Evolutionary conservation across 73 alveolate species (phyloP), one percentile per base, ranked within the genome.

Genomic region (Stentor roeselii): DNA sequence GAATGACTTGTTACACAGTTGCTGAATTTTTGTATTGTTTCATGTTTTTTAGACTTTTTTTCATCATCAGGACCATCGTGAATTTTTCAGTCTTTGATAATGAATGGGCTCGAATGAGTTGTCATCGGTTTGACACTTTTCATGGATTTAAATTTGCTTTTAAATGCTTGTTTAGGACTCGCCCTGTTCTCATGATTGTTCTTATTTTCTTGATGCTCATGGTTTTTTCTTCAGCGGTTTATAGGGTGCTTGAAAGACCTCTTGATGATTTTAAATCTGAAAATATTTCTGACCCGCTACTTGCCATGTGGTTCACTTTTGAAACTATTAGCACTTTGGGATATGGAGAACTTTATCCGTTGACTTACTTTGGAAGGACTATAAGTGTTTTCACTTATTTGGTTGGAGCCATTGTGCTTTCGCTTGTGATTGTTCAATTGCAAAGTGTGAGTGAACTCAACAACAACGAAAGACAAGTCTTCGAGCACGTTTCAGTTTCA

Each of bases 321-420:
- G 80, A 21, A 21, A 32, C 80, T 30, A 67, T 67, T 15, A 21
- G 41, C 34, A 67, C 41, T 30, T 36, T 34, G 14, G 80, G 80
- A 2, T 67, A 67, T 67, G 80, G 80, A 40, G 80, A 67, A 27
- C 21, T 67, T 67, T 67, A 67, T 67, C 80, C 80, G 21, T 21
- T 67, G 14, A 30, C 41, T 30, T 67, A 67, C 34, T 34, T 34
- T 67, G 80, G 80, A 67, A 67, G 80, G 34, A 67, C 80, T 2
- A 67, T 67, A 32, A 40, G 41, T 1, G 80, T 67, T 67, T 27
- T 67, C 14, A 40, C 41, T 21, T 67, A 67, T 67, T n/a, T 40
- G 14, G n/a, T 34, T 21, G 80, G 80, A 21, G 37, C 80, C 14
- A 40, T 67, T 1, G 11, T 67, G 21, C 34, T 67, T 21, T 30